phyloP scores from a whole-genome alignment of 2,329 filamentous ascomycete genomes.

The Corynespora cassiicola region DNA sequence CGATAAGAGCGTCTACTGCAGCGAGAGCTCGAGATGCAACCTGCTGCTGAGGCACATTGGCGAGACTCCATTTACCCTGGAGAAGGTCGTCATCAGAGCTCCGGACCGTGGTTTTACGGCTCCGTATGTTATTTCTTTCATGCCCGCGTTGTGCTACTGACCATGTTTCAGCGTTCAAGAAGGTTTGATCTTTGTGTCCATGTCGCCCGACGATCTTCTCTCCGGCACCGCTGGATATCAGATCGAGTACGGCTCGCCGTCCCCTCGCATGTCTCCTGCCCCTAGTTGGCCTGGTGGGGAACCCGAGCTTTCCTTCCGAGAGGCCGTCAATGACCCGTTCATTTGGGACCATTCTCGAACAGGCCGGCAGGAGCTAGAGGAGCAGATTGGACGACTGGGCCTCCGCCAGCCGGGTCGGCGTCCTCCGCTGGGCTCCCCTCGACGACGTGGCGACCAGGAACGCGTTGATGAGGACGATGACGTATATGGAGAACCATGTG shows the following conservation, averaged over 20 bases:
- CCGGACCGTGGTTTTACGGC: slow-evolving; percentile 82
- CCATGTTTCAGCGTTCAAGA: slow-evolving; percentile 72
- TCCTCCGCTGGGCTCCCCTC: slow-evolving; percentile 9
- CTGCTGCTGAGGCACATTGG: slow-evolving; percentile 84
- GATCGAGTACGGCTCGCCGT: slow-evolving; percentile 61
- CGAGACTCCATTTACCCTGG: slow-evolving; percentile 79
- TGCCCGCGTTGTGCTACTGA: slow-evolving; percentile 36
- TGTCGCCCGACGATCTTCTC: slow-evolving; percentile 80
- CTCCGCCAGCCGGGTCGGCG: slow-evolving; percentile 24
- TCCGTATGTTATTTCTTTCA: slow-evolving; percentile 68
- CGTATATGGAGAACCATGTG: slow-evolving; percentile 34
- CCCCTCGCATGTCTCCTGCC: slow-evolving; percentile 31
- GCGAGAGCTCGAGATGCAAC: slow-evolving; percentile 85
- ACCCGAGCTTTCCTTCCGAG: slow-evolving; percentile 38
- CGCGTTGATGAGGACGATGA: slow-evolving; percentile 24
- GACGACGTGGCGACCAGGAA: slow-evolving; percentile 10
- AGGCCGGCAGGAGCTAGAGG: slow-evolving; percentile 28
- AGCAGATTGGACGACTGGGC: slow-evolving; percentile 33
- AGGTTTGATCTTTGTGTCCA: slow-evolving; percentile 90
- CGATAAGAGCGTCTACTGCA: slow-evolving; percentile 87
- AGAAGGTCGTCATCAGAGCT: slow-evolving; percentile 87
- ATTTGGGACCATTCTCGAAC: slow-evolving; percentile 38
- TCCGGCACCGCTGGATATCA: slow-evolving; percentile 76
- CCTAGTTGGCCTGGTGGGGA: slow-evolving; percentile 36
- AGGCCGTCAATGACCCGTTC: slow-evolving; percentile 42